Base-by-base conservation (phyloP, 176 grass and related monocot species). In the Puccinellia tenuiflora region DNA sequence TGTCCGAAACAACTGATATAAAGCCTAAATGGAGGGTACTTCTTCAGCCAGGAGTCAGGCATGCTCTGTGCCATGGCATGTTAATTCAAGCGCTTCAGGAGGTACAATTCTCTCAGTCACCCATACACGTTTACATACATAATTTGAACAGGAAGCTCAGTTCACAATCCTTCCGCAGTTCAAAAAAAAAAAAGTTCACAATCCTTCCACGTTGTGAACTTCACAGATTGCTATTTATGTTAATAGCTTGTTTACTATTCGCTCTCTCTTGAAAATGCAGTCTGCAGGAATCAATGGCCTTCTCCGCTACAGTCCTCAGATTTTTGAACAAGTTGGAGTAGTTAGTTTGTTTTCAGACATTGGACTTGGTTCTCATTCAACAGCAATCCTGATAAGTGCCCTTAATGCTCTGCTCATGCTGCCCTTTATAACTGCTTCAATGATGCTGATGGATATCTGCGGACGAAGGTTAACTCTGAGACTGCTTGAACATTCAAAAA, bases 401-500 rank as follows among this genome's bases (percentile, higher is more conserved):
- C 86, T 98, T 53, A 90, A 86, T 66, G 93, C 92, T 77, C 86
- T 95, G 76, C 82, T 98, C 85, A 91, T 98, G 83, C 90, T 95
- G 60, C 92, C 95, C 47, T 87, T 86, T 79, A 93, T 98, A 70
- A 89, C 86, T 83, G 72, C 85, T 35, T 91, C 95, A 46, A 95
- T 98, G 95, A 84, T 94, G 48, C 83, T 95, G 68, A 95, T 98
- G 92, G 95, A 95, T 84, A 45, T 92, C 69, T 90, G 90, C 0
- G 92, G 88, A 75, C 86, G 95, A 93, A 94, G 95, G 92, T 95
- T 86, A 65, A 77, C 61, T 81, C 31, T 18, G 26, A 34, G 18
- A 81, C 25, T 40, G 34, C 5, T 33, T 61, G 20, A 77, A 51
- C 13, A 53, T 72, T 52, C 3, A 48, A 61, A 61, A 29, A 30